Percentiles rank a stretch among this genome's conserved stretches.
Conservation (phyloP, 305 asterid species). For the Stenogyne calaminthoides region DNA sequence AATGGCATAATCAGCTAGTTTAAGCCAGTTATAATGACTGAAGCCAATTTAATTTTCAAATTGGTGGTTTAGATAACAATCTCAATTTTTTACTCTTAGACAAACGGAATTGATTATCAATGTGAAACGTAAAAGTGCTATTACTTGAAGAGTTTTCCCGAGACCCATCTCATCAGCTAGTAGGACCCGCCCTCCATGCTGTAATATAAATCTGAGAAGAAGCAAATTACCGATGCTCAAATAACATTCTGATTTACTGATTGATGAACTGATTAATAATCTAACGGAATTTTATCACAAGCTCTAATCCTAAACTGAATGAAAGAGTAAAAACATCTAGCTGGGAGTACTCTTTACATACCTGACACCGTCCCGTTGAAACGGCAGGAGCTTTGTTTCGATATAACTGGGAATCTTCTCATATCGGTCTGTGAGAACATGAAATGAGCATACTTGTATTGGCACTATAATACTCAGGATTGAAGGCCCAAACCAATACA, state of each 20-base stretch:
- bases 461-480: conserved; percentile 23
- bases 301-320: conserved; percentile 24
- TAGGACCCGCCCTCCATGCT: conserved; percentile 89
- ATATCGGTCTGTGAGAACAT: conserved; percentile 61
- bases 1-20: conserved; percentile 24
- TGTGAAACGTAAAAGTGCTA: neutral
- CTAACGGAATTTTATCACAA: conserved; percentile 12
- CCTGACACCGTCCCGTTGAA: conserved; percentile 97
- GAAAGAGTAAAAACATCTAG: conserved; percentile 20
- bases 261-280: conserved; percentile 9
- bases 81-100: neutral
- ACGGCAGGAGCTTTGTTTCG: conserved; percentile 83
- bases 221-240: conserved; percentile 29
- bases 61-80: neutral
- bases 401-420: conserved; percentile 59
- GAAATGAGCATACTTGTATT: conserved; percentile 24
- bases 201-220: conserved; percentile 72
- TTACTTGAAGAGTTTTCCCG: conserved; percentile 96
- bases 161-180: conserved; percentile 99
- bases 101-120: neutral
- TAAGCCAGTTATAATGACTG: conserved; percentile 13
- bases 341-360: conserved; percentile 42
- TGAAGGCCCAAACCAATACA: conserved; percentile 19
- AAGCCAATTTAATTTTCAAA: conserved; percentile 20
- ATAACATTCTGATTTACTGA: conserved; percentile 12